Conservation (phyloP, 2,329 filamentous ascomycete genomes). For the Incumbomyces delicatus region DNA sequence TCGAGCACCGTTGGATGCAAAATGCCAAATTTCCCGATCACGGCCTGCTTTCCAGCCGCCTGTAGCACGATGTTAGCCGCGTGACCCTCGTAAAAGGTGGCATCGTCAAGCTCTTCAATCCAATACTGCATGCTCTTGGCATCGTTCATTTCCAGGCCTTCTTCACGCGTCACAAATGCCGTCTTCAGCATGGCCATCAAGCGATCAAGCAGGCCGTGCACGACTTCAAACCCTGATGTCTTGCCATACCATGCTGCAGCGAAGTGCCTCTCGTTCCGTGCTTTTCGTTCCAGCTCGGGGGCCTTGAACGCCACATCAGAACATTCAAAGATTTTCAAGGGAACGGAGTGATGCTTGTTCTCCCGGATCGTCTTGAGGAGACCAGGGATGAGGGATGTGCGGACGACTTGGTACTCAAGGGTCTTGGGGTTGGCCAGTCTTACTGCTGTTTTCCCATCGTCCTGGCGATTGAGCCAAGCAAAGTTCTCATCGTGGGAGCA, state of each 20-base stretch:
- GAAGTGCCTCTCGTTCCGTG: constrained; percentile 87
- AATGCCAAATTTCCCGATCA: constrained; percentile 86
- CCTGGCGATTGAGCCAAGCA: constrained; percentile 79
- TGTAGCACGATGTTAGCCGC: constrained; percentile 75
- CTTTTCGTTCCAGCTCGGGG: constrained; percentile 66
- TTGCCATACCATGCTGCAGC: constrained; percentile 94
- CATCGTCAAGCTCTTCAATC: constrained; percentile 85
- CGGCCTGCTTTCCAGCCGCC: constrained; percentile 59
- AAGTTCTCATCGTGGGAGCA: constrained; percentile 99
- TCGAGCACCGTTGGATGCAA: constrained; percentile 87
- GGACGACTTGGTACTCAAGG: constrained; percentile 83
- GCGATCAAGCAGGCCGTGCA: constrained; percentile 87
- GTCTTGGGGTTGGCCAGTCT: constrained; percentile 89
- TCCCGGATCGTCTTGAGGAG: constrained; percentile 88
- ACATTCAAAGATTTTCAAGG: constrained; percentile 87
- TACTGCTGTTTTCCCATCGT: constrained; percentile 74
- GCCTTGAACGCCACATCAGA: constrained; percentile 92
- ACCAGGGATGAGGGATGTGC: constrained; percentile 75
- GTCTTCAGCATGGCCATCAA: constrained; percentile 85
- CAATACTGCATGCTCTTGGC: constrained; percentile 66
- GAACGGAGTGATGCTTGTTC: constrained; percentile 80
- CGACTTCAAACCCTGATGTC: constrained; percentile 85
- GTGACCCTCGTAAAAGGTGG: constrained; percentile 86
- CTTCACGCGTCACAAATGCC: constrained; percentile 67
- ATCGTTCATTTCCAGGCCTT: constrained; percentile 51